phyloP scores from a whole-genome alignment of 768 basidiomycete species.

The Postia placenta region DNA sequence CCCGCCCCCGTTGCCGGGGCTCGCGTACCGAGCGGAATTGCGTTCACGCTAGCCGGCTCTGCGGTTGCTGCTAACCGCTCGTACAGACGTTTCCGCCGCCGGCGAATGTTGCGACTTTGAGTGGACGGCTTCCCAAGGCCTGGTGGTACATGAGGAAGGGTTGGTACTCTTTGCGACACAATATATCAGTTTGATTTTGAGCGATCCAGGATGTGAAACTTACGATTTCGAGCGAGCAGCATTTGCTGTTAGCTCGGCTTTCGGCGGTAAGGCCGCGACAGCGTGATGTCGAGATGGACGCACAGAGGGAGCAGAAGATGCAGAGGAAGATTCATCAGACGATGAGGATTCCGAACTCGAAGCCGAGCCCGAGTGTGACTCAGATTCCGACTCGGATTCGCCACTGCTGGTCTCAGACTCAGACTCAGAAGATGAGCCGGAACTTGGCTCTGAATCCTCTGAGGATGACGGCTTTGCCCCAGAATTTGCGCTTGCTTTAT shows the following conservation, averaged over 20 bases:
- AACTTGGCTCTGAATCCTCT: constrained; percentile 9
- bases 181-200: too few relatives aligned
- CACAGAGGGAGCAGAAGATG: constrained; percentile 15
- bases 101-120: constrained; percentile 50
- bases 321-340: constrained; percentile 22
- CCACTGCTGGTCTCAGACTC: constrained; percentile 2
- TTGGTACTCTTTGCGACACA: too few relatives aligned
- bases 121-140: constrained; percentile 56
- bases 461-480: too few relatives aligned
- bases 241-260: not conserved
- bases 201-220: too few relatives aligned
- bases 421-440: constrained; percentile 10
- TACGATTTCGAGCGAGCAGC: not conserved
- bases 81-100: constrained; percentile 39
- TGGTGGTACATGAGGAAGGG: constrained; percentile 37
- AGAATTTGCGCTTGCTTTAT: too few relatives aligned
- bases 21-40: constrained; percentile 34
- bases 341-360: constrained; percentile 19
- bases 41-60: constrained; percentile 35
- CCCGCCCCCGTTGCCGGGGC: not conserved
- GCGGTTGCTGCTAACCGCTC: constrained; percentile 17
- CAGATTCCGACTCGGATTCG: constrained; percentile 18
- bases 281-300: too few relatives aligned
- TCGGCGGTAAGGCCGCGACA: too few relatives aligned
- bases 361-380: constrained; percentile 18